Conservation (phyloP, 78 protist species). For the Bodo saltans region DNA sequence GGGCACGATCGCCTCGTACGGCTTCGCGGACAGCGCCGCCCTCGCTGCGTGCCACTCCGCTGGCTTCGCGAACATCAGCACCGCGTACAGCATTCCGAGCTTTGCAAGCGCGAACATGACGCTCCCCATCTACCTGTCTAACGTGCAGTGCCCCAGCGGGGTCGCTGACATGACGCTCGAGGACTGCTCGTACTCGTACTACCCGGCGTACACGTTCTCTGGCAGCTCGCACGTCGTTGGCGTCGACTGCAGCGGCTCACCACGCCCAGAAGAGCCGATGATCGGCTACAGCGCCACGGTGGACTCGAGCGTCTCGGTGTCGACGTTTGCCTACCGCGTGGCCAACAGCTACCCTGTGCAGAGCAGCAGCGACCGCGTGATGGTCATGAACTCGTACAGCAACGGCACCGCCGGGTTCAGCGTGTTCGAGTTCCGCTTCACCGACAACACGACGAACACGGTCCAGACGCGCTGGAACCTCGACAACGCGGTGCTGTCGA, state of each 20-base stretch:
- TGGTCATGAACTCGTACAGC: not conserved
- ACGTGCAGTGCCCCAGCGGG: too few relatives aligned
- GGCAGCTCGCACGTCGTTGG: too few relatives aligned
- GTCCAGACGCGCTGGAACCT: not conserved
- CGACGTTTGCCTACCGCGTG: too few relatives aligned
- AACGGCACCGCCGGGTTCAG: not conserved
- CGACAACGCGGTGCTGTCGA: not conserved
- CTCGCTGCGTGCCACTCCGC: not conserved
- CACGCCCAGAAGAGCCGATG: not conserved
- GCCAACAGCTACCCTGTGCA: not conserved
- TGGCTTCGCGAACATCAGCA: not conserved
- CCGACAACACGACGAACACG: not conserved
- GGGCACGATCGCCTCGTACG: not conserved
- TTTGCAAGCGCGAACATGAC: too few relatives aligned
- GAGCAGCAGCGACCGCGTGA: not conserved
- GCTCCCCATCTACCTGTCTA: too few relatives aligned
- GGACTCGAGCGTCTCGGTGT: not conserved
- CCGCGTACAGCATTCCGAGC: not conserved
- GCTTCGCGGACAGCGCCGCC: not conserved
- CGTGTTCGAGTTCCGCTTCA: not conserved
- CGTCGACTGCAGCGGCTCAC: not conserved
- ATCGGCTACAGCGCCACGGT: not conserved
- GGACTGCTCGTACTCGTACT: too few relatives aligned
- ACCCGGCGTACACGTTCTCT: too few relatives aligned
- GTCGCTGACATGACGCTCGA: too few relatives aligned